These are phyloP conservation scores for Nepenthes alata DNA, from an alignment of 179 eudicot genomes.

Conservation along the genomic window DNA sequence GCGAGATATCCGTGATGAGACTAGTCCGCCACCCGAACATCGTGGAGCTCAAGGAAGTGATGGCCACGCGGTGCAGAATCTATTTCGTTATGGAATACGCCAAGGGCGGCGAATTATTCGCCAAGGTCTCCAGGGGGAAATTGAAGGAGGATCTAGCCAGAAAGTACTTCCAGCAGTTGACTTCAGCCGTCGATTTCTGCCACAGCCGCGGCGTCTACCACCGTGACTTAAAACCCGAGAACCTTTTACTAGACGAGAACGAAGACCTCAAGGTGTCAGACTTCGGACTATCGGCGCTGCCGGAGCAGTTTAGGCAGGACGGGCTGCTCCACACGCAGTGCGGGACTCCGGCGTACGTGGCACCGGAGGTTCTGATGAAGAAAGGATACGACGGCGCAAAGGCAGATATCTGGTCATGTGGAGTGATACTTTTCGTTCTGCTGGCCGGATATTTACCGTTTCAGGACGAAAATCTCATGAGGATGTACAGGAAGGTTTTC, in stretches of 20 bases:
- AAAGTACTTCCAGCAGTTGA: slow-evolving; percentile 71
- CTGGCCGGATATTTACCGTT: slow-evolving; percentile 44
- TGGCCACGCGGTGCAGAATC: slow-evolving; percentile 59
- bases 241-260: slow-evolving; percentile 56
- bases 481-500: slow-evolving; percentile 39
- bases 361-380: slow-evolving; percentile 63
- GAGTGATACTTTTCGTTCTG: slow-evolving; percentile 33
- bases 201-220: slow-evolving; percentile 79
- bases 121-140: slow-evolving; percentile 40
- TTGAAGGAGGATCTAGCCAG: slow-evolving; percentile 46
- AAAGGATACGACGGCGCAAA: slow-evolving; percentile 56
- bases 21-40: slow-evolving; percentile 60
- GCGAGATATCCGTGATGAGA: slow-evolving; percentile 64
- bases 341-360: slow-evolving; percentile 82
- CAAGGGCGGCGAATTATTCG: slow-evolving; percentile 63
- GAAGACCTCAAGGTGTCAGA: slow-evolving; percentile 62
- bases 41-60: slow-evolving; percentile 54
- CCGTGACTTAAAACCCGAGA: slow-evolving; percentile 74
- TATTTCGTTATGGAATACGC: slow-evolving; percentile 67
- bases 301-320: slow-evolving; percentile 52
- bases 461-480: slow-evolving; percentile 35
- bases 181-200: slow-evolving; percentile 63
- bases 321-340: slow-evolving; percentile 73
- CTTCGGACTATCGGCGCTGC: slow-evolving; percentile 73
- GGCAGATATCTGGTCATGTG: slow-evolving; percentile 52